phyloP scores from a whole-genome alignment of 164 flowering plant species.

The Liquidambar formosana region DNA sequence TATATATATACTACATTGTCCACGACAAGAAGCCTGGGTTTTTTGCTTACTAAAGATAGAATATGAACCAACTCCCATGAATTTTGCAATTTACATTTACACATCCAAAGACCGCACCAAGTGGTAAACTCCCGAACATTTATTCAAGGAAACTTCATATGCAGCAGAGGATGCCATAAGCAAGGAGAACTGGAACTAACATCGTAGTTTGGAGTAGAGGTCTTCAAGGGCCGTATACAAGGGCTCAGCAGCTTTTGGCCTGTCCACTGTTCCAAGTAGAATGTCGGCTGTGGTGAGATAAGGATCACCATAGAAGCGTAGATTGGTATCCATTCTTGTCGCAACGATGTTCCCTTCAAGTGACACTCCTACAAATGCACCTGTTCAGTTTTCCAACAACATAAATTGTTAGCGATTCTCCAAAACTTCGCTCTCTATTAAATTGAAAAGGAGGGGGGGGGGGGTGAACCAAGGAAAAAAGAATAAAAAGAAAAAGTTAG shows the following conservation, averaged over 20 bases:
- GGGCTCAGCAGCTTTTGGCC: slow-evolving; percentile 88
- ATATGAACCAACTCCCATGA: too few species aligned
- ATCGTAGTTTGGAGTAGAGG: slow-evolving; percentile 40
- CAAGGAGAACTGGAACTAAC: slow-evolving; percentile 6
- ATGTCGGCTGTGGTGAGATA: slow-evolving; percentile 82
- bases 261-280: slow-evolving; percentile 81
- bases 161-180: background rate
- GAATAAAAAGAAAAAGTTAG: too few species aligned
- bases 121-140: background rate
- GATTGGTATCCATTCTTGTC: slow-evolving; percentile 84
- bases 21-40: too few species aligned
- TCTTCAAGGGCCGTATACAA: slow-evolving; percentile 65
- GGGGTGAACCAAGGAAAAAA: too few species aligned
- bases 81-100: background rate
- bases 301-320: slow-evolving; percentile 92
- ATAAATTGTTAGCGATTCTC: background rate
- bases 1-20: too few species aligned
- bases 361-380: slow-evolving; percentile 93
- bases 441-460: too few species aligned
- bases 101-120: background rate
- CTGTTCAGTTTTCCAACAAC: slow-evolving; percentile 33
- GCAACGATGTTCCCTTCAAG: slow-evolving; percentile 86
- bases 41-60: too few species aligned
- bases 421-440: background rate
- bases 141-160: background rate